Base-by-base conservation (phyloP, 768 basidiomycete genomes). In the Panellus pusillus region DNA sequence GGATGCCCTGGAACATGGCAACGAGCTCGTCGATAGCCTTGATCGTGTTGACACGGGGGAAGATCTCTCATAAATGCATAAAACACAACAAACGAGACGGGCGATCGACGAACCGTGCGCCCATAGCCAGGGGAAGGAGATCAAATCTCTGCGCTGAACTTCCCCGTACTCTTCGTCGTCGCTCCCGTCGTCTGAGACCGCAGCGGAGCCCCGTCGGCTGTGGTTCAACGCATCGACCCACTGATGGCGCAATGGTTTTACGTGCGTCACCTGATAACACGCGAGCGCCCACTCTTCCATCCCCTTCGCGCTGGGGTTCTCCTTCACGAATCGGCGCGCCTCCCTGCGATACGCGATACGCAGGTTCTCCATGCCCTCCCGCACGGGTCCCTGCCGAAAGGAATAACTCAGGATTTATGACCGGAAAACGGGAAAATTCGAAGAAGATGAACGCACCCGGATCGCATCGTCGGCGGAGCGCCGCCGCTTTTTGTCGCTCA, bases 1-100 rank as follows among this genome's bases (percentile, higher is more conserved):
- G 54, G 6, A 73, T 55, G 12, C 39, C 48, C 18, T 65, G 61
- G 50, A 68, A 72, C 11, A 61, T 60, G 1, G 60, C 57, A 19
- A 66, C 67, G 4, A 74, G 63, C 2, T 54, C 54, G 19, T 74
- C 67, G 42, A 74, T 66, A 19, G 67, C 56, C 18, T 57, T 57
- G 18, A 72, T 65, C 15, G 72, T 63, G 9, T 47, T 51, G 40
- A 52, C 60, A 24, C 72, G 65, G 44, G 72, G 69, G 37, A 71
- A 58, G 53, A 57, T 66, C 19, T 50, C n/a, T n/a, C n/a, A n/a
- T n/a, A n/a, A n/a, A n/a, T n/a, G n/a, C n/a, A n/a, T n/a, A n/a
- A n/a, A n/a, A n/a, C n/a, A 18, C 24, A 6, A 38, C 14, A 44
- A 12, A 9, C 3, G 39, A 40, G 19, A 24, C 28, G 24, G 24